Evolutionary conservation across 1,284 basidiomycete species (phyloP).

Genomic region (Meira miltonrushii): DNA sequence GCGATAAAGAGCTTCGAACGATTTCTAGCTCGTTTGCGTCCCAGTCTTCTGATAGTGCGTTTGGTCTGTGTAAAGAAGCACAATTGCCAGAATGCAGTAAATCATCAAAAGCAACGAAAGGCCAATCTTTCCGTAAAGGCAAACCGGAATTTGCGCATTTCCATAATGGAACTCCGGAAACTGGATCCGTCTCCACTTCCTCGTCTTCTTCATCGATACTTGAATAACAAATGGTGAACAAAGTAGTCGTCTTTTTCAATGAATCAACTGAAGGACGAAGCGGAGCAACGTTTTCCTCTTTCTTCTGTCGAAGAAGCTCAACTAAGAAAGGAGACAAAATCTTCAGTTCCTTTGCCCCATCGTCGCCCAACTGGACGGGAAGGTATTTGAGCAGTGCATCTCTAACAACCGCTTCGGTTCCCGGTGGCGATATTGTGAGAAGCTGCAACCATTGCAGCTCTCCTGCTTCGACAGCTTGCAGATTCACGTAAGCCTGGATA

Average conservation of each 20-base stretch:
- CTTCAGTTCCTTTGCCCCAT: constrained; percentile 56
- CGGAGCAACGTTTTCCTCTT: neutral
- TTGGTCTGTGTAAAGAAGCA: constrained; percentile 59
- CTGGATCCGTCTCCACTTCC: constrained; percentile 30
- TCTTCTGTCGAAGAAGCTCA: neutral
- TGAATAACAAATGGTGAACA: neutral
- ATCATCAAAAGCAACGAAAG: constrained; percentile 68
- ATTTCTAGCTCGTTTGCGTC: constrained; percentile 74
- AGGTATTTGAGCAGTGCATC: too few relatives aligned
- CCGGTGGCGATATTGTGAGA: too few relatives aligned
- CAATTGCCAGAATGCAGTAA: constrained; percentile 58
- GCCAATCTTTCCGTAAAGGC: constrained; percentile 69
- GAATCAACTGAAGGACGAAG: neutral
- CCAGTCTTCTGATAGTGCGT: constrained; percentile 69
- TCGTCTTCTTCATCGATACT: constrained; percentile 11
- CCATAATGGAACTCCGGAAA: constrained; percentile 54
- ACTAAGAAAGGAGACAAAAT: neutral
- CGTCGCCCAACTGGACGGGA: too few relatives aligned
- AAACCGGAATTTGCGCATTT: constrained; percentile 56
- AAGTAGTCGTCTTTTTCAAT: neutral
- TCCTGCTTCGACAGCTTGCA: too few relatives aligned
- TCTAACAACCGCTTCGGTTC: too few relatives aligned
- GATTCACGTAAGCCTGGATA: too few relatives aligned
- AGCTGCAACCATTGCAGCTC: too few relatives aligned
- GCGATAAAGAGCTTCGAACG: constrained; percentile 62